These are phyloP conservation scores for Zygosaccharomyces sapae DNA, from an alignment of 1,139 yeast species.

Conservation along the genomic window DNA sequence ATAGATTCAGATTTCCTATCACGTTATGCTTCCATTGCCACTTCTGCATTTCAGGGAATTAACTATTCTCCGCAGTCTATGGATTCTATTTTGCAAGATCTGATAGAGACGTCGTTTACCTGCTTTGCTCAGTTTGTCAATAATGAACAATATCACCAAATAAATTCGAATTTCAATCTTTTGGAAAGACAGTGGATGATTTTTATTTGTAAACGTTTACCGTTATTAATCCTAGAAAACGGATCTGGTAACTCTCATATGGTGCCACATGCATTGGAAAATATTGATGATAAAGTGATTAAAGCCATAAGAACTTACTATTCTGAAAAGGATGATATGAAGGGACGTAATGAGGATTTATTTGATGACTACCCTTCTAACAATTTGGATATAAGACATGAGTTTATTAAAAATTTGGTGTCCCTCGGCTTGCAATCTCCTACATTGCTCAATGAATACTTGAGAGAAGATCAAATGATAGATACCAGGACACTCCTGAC, in stretches of 20 bases:
- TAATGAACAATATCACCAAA: conserved; percentile 35
- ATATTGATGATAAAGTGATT: conserved; percentile 34
- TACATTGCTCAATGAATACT: conserved; percentile 43
- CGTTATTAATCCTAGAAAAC: conserved; percentile 28
- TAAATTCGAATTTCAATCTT: conserved; percentile 30
- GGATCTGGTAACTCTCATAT: conserved; percentile 26
- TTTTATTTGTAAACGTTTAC: conserved; percentile 33
- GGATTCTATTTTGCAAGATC: conserved; percentile 28
- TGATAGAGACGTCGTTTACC: conserved; percentile 35
- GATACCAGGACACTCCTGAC: conserved; percentile 35
- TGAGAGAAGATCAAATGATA: conserved; percentile 43
- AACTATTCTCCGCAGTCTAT: conserved; percentile 14
- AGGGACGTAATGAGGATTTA: conserved; percentile 35
- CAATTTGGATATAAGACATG: conserved; percentile 50
- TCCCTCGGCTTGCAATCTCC: conserved; percentile 42
- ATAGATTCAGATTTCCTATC: conserved; percentile 27
- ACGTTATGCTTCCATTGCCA: conserved; percentile 29
- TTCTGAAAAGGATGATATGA: conserved; percentile 32
- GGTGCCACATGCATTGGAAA: conserved; percentile 28
- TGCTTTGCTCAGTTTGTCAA: conserved; percentile 37
- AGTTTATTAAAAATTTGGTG: conserved; percentile 52
- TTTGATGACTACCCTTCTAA: conserved; percentile 46
- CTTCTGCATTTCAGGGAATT: conserved; percentile 21
- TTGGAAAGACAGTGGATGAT: conserved; percentile 35
- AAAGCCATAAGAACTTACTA: conserved; percentile 35